These are phyloP conservation scores for Pichia inconspicua DNA, from an alignment of 1,139 yeast species.

Conservation along the genomic window DNA sequence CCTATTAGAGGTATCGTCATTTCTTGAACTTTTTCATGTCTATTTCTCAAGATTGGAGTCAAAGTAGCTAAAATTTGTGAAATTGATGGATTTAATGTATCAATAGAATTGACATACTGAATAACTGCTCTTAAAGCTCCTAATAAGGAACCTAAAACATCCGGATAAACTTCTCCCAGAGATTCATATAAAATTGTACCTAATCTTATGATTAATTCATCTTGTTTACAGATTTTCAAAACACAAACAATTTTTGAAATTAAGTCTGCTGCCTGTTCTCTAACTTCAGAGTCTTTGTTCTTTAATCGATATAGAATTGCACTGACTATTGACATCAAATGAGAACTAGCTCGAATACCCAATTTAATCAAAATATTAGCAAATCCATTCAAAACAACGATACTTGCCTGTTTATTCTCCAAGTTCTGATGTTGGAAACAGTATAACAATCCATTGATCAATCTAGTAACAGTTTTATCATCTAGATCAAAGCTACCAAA, in stretches of 20 bases:
- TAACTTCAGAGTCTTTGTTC: slow-evolving; percentile 61
- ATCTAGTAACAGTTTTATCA: slow-evolving; percentile 53
- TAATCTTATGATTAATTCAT: slow-evolving; percentile 54
- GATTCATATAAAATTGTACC: slow-evolving; percentile 81
- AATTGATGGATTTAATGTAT: slow-evolving; percentile 66
- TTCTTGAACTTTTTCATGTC: slow-evolving; percentile 90
- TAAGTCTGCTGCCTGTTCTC: slow-evolving; percentile 84
- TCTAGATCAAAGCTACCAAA: slow-evolving; percentile 46
- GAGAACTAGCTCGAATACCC: slow-evolving; percentile 66
- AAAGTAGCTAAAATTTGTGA: slow-evolving; percentile 78
- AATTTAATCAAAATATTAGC: slow-evolving; percentile 60
- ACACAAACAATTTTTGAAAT: slow-evolving; percentile 61
- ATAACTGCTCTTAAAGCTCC: slow-evolving; percentile 57
- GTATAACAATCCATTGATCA: slow-evolving; percentile 76
- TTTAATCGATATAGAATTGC: slow-evolving; percentile 68
- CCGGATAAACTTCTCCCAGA: slow-evolving; percentile 92
- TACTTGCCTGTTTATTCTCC: slow-evolving; percentile 33
- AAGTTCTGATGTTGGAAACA: slow-evolving; percentile 71
- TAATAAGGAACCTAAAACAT: slow-evolving; percentile 79
- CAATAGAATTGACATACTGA: slow-evolving; percentile 40
- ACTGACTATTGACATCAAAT: slow-evolving; percentile 65
- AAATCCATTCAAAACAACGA: slow-evolving; percentile 54
- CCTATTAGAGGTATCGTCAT: slow-evolving; percentile 77
- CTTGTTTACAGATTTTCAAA: slow-evolving; percentile 60
- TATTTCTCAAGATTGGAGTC: slow-evolving; percentile 84